Percentiles rank a stretch among this genome's conserved stretches.
Evolutionary conservation across 2,329 filamentous ascomycete genomes (phyloP).

Genomic region (Neocucurbitaria cava): DNA sequence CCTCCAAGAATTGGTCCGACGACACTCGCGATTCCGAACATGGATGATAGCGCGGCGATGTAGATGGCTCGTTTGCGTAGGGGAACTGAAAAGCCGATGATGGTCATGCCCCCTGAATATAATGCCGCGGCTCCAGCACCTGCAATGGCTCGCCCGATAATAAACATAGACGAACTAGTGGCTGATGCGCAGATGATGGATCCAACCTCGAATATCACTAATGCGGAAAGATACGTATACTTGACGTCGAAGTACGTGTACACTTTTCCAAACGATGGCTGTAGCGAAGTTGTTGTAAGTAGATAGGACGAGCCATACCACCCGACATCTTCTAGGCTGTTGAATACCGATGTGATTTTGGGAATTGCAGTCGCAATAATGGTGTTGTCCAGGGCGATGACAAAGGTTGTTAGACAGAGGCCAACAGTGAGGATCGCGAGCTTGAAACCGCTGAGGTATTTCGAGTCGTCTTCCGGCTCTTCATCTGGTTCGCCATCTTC

Average conservation of each 20-base stretch:
- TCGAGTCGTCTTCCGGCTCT: conserved; percentile 44
- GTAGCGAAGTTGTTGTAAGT: conserved; percentile 51
- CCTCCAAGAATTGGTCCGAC: conserved; percentile 54
- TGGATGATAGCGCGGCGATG: conserved; percentile 44
- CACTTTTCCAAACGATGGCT: conserved; percentile 61
- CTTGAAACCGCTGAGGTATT: conserved; percentile 44
- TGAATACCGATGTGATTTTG: conserved; percentile 51
- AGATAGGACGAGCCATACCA: conserved; percentile 57
- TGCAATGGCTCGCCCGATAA: conserved; percentile 62
- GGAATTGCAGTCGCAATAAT: conserved; percentile 51
- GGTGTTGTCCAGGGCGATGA: conserved; percentile 50
- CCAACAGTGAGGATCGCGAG: conserved; percentile 44
- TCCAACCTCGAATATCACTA: conserved; percentile 59
- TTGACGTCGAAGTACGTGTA: conserved; percentile 66
- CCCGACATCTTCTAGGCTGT: conserved; percentile 50
- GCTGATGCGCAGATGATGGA: conserved; percentile 62
- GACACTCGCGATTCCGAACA: conserved; percentile 50
- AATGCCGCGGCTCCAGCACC: conserved; percentile 62
- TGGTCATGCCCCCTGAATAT: conserved; percentile 60
- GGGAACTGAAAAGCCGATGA: conserved; percentile 52
- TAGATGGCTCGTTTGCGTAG: conserved; percentile 54
- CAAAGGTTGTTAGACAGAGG: conserved; percentile 45
- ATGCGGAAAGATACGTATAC: conserved; percentile 57
- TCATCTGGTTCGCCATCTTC: not conserved
- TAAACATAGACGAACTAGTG: conserved; percentile 59